Percentiles rank a stretch among this genome's conserved stretches.
phyloP scores from a whole-genome alignment of 441 rosid species.

The Eutrema salsugineum region DNA sequence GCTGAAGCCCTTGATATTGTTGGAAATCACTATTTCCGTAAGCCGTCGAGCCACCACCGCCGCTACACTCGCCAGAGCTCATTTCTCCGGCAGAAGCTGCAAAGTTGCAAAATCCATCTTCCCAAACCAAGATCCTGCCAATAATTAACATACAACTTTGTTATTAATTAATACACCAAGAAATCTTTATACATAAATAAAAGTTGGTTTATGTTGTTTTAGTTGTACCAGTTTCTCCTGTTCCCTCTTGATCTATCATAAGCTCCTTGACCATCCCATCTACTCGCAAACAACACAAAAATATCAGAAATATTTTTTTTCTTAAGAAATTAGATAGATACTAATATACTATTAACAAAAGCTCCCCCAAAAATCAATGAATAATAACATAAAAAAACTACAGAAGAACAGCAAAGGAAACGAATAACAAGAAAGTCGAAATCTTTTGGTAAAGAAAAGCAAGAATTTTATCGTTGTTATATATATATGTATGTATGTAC shows the following conservation, averaged over 20 bases:
- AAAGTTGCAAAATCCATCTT: constrained; percentile 98
- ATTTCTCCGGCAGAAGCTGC: constrained; percentile 65
- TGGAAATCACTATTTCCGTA: constrained; percentile 62
- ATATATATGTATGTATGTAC: neutral
- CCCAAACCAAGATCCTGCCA: constrained; percentile 96
- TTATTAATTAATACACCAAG: neutral
- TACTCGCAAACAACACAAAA: constrained; percentile 27
- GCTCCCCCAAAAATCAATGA: neutral
- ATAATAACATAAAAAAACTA: neutral
- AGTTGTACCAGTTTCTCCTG: constrained; percentile 84
- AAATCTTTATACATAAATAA: neutral
- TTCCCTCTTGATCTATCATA: constrained; percentile 97
- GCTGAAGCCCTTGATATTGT: constrained; percentile 87
- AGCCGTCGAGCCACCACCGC: constrained; percentile 39
- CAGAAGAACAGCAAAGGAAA: neutral
- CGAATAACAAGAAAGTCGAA: neutral
- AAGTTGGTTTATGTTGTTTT: neutral
- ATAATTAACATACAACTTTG: neutral
- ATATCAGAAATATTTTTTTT: neutral
- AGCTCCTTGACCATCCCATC: constrained; percentile 97
- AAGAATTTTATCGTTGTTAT: neutral
- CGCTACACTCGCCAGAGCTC: constrained; percentile 49
- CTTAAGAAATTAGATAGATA: neutral
- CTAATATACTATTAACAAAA: neutral
- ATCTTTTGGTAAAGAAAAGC: neutral